Conservation (phyloP, 306 rosid species). For the Betula pendula region DNA sequence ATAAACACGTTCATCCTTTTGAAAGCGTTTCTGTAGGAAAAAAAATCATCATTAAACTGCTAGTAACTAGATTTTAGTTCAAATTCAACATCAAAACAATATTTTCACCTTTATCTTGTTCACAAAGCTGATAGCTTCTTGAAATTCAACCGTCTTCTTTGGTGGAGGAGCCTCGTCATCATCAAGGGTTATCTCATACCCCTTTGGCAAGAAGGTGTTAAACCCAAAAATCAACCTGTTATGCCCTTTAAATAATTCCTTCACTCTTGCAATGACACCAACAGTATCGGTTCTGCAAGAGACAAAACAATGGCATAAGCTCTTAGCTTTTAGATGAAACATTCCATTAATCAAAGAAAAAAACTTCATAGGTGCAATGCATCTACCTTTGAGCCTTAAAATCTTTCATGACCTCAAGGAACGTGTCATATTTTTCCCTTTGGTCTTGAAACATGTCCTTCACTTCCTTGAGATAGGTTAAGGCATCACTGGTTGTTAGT, state of each 20-base stretch:
- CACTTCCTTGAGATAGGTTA: constrained; percentile 80
- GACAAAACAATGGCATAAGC: constrained; percentile 21
- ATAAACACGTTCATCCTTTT: constrained; percentile 80
- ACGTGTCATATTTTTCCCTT: constrained; percentile 73
- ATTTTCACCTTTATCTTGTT: constrained; percentile 89
- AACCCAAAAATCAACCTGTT: constrained; percentile 89
- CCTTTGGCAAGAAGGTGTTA: constrained; percentile 96
- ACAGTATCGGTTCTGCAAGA: constrained; percentile 81
- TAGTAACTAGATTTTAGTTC: constrained; percentile 16
- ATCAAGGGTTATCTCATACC: constrained; percentile 87
- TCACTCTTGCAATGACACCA: constrained; percentile 94
- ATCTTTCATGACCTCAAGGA: constrained; percentile 96
- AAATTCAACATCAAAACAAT: constrained; percentile 16
- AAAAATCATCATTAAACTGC: constrained; percentile 20
- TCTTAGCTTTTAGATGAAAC: constrained; percentile 18
- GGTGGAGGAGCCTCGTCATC: constrained; percentile 73
- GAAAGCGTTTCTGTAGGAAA: constrained; percentile 75
- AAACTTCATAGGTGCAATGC: constrained; percentile 15
- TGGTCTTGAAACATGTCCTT: constrained; percentile 86
- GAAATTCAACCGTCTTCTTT: constrained; percentile 92
- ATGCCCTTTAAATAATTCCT: constrained; percentile 94
- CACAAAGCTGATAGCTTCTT: constrained; percentile 96
- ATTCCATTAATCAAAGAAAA: constrained; percentile 16
- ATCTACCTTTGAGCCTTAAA: constrained; percentile 90
- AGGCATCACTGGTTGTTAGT: constrained; percentile 76